These are phyloP conservation scores for Fusarium algeriense DNA, from an alignment of 2,329 filamentous ascomycete species.

Conservation along the genomic window DNA sequence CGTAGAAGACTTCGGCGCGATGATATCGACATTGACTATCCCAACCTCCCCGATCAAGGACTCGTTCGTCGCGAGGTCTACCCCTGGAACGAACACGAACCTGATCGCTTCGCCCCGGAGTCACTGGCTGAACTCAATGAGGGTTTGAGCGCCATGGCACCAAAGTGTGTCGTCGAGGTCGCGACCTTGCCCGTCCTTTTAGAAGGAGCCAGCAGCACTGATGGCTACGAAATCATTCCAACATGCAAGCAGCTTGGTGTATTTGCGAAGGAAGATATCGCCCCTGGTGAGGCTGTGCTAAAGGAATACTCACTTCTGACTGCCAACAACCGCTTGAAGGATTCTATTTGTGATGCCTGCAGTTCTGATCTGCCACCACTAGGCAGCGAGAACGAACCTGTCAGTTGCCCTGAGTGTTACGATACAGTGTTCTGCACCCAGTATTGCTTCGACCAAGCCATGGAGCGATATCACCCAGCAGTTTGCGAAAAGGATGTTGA, in stretches of 20 bases:
- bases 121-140: slow-evolving; percentile 79
- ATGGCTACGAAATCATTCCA: slow-evolving; percentile 62
- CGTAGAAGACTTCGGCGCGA: slow-evolving; percentile 61
- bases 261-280: slow-evolving; percentile 86
- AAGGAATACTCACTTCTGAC: slow-evolving; percentile 88
- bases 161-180: slow-evolving; percentile 83
- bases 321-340: slow-evolving; percentile 88
- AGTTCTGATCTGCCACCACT: slow-evolving; percentile 77
- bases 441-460: slow-evolving; percentile 68
- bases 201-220: slow-evolving; percentile 64
- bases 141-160: slow-evolving; percentile 75
- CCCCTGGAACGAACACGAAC: slow-evolving; percentile 75
- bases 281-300: slow-evolving; percentile 80
- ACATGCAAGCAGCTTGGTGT: slow-evolving; percentile 86
- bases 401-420: slow-evolving; percentile 71
- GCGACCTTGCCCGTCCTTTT: slow-evolving; percentile 81
- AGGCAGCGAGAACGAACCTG: slow-evolving; percentile 58
- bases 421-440: slow-evolving; percentile 76
- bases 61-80: slow-evolving; percentile 78
- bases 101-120: slow-evolving; percentile 77
- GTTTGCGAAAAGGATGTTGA: slow-evolving; percentile 76
- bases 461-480: slow-evolving; percentile 71
- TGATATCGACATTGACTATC: slow-evolving; percentile 59
- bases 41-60: slow-evolving; percentile 75
- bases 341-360: slow-evolving; percentile 90